Base-by-base conservation (phyloP, 805 yeast genomes). In the Saccharomycopsis malanga region DNA sequence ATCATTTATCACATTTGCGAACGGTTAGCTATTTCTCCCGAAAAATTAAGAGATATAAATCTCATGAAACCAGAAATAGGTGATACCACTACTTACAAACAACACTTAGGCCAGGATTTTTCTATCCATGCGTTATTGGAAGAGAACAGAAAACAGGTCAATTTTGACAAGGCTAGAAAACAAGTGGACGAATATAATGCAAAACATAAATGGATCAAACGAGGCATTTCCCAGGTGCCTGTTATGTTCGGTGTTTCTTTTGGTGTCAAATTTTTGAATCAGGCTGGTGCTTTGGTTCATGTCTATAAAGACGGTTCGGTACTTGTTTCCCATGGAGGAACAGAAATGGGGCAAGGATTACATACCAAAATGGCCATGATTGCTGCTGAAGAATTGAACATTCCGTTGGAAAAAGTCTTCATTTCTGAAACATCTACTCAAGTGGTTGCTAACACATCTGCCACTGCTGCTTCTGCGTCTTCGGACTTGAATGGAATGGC, bases 401-500 rank as follows among this genome's bases (percentile, higher is more conserved):
- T 70, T 17, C 67, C 72, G 2, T 54, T 69, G 32, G 71, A 68
- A 3, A 58, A 65, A 32, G 66, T 69, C 1, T 71, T 68, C 49
- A 63, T 71, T 25, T 64, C 71, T 37, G 76, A 72, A 52, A 71
- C 75, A 3, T 64, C 74, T 1, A 72, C 76, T 3, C 70, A 72
- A 48, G 56, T 63, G 4, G 76, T 72, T 32, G 72, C 75, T 15
- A 72, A 72, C 48, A 64, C 75, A 1, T 70, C 74, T 2, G 69
- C 76, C 1, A 67, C 76, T 4, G 75, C 76, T 0, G 76, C 76
- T 1, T 69, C 74, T 3, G 73, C 76, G 1, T 68, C 75, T 4
- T 66, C 71, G 34, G 76, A 72, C 54, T 58, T 72, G 49, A 72
- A 72, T 53, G 76, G 76, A 40, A 67, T 65, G 70, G 76, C 76